phyloP scores from a whole-genome alignment of 805 yeast genomes.

The Saccharomyces cerevisiae region DNA sequence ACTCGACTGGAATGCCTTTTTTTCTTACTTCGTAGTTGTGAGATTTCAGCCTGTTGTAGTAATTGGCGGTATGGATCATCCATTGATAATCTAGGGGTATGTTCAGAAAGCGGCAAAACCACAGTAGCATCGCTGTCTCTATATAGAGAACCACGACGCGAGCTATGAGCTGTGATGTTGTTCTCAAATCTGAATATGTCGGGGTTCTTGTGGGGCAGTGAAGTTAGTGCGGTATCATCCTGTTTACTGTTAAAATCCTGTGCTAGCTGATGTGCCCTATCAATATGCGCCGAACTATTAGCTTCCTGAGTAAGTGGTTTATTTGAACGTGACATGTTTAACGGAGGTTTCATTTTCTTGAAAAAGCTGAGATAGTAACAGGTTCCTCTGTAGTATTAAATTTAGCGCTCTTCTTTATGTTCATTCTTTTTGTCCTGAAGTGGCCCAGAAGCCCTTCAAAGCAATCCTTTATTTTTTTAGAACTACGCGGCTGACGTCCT shows the following conservation, averaged over 20 bases:
- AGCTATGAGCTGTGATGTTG: background rate
- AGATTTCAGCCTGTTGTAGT: background rate
- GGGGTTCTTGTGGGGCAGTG: constrained; percentile 12
- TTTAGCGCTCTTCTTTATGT: background rate
- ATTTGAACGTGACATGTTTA: background rate
- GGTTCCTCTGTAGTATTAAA: background rate
- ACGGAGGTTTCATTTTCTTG: background rate
- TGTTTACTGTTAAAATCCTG: constrained; percentile 8
- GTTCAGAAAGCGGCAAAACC: background rate
- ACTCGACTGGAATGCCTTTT: constrained; percentile 10
- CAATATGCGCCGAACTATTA: background rate
- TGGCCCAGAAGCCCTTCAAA: background rate
- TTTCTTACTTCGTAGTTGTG: background rate
- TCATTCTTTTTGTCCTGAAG: background rate
- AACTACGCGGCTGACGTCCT: background rate
- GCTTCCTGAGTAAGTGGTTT: background rate
- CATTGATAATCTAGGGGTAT: background rate
- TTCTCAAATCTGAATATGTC: constrained; percentile 11
- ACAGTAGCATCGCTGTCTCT: constrained; percentile 11
- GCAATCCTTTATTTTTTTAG: background rate
- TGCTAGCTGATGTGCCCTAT: constrained; percentile 2
- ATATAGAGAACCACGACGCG: constrained; percentile 7
- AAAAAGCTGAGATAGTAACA: background rate
- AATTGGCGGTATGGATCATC: background rate
- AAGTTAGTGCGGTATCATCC: constrained; percentile 6